phyloP scores from a whole-genome alignment of 257 asterid species.

The Forsythia suspensa region DNA sequence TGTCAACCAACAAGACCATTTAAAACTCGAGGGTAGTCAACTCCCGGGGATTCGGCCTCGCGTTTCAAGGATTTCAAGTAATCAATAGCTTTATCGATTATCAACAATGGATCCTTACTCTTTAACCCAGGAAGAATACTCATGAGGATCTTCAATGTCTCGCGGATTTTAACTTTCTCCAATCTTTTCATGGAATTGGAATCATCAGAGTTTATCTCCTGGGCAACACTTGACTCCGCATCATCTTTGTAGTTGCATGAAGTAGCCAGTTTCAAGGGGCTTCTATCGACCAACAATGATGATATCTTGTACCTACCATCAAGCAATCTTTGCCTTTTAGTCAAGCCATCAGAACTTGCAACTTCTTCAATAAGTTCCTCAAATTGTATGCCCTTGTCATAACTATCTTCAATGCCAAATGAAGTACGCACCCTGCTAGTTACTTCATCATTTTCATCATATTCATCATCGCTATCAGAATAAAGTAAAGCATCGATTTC shows the following conservation, averaged over 20 bases:
- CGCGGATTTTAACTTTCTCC: conserved; percentile 45
- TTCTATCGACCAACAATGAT: conserved; percentile 33
- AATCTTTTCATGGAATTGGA: conserved; percentile 24
- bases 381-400: conserved; percentile 22
- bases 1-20: conserved; percentile 1
- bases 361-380: conserved; percentile 48
- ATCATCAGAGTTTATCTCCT: conserved; percentile 21
- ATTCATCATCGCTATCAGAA: conserved; percentile 58
- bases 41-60: conserved; percentile 50
- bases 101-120: conserved; percentile 52
- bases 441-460: conserved; percentile 46
- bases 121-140: conserved; percentile 52
- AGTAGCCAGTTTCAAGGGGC: conserved; percentile 26
- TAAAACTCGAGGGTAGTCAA: conserved; percentile 14
- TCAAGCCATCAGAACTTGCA: conserved; percentile 48
- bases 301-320: conserved; percentile 62
- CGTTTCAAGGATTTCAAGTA: conserved; percentile 61
- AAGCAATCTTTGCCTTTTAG: conserved; percentile 64
- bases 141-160: conserved; percentile 47
- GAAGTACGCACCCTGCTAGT: conserved; percentile 60
- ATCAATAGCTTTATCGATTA: conserved; percentile 64
- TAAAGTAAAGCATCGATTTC: conserved; percentile 74
- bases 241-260: conserved; percentile 30
- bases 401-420: conserved; percentile 19
- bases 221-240: conserved; percentile 39